These are phyloP conservation scores for Sporothrix humicola DNA, from an alignment of 2,329 filamentous ascomycete genomes.

Conservation along the genomic window DNA sequence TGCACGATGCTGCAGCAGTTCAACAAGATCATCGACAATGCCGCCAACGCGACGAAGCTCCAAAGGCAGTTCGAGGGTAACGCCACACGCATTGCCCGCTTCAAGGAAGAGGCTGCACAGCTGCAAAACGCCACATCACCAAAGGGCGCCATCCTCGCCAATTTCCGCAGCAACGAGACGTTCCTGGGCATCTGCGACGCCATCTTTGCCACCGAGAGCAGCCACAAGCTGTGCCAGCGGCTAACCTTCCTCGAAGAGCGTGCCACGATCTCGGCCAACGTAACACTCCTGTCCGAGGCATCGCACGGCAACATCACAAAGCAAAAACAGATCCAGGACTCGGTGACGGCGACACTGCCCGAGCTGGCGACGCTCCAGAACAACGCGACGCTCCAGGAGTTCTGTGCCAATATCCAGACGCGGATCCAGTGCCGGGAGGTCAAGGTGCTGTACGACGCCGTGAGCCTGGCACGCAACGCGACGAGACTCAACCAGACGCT, in stretches of 20 bases:
- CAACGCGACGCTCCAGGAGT: conserved; percentile 41
- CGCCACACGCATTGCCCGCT: conserved; percentile 45
- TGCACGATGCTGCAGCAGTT: conserved; percentile 45
- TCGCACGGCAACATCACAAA: conserved; percentile 44
- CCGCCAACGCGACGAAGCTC: conserved; percentile 47
- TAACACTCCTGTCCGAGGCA: conserved; percentile 38
- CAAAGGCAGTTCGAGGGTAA: conserved; percentile 45
- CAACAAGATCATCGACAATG: conserved; percentile 43
- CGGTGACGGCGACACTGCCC: conserved; percentile 37
- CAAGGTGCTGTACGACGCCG: conserved; percentile 37
- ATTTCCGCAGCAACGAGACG: conserved; percentile 47
- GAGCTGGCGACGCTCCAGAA: conserved; percentile 40
- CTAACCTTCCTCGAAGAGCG: conserved; percentile 43
- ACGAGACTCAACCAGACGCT: conserved; percentile 45
- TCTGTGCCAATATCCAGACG: conserved; percentile 39
- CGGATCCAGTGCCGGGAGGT: conserved; percentile 37
- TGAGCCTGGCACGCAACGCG: conserved; percentile 42
- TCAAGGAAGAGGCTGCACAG: conserved; percentile 41
- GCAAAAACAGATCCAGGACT: conserved; percentile 41
- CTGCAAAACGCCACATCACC: conserved; percentile 48
- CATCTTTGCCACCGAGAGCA: conserved; percentile 44
- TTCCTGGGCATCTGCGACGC: conserved; percentile 45
- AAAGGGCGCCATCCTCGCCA: conserved; percentile 42
- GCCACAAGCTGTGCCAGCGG: conserved; percentile 42
- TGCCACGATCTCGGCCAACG: conserved; percentile 40